These are phyloP conservation scores for Corymbia calophylla DNA, from an alignment of 441 rosid genomes.

Conservation along the genomic window DNA sequence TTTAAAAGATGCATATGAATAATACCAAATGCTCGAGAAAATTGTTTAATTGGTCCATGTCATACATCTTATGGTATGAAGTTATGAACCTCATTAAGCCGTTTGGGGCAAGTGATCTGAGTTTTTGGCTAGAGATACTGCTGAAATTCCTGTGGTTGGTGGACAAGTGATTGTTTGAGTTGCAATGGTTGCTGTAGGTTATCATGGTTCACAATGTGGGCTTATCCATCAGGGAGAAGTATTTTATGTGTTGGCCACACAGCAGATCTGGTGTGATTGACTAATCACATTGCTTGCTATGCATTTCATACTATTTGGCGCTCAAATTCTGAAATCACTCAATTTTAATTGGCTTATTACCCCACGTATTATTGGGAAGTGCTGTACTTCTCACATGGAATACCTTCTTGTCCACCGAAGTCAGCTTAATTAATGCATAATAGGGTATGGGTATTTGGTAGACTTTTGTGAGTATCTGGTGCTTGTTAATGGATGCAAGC, in stretches of 20 bases:
- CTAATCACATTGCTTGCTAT: neutral
- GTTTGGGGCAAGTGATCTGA: neutral
- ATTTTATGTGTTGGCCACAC: neutral
- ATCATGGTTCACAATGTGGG: neutral
- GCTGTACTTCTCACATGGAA: neutral
- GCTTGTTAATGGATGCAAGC: neutral
- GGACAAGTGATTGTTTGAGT: neutral
- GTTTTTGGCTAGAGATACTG: neutral
- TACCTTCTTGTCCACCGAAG: neutral
- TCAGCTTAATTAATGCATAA: neutral
- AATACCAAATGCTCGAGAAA: neutral
- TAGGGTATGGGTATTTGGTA: neutral
- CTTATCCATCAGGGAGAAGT: neutral
- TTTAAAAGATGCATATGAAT: neutral
- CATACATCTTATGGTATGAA: neutral
- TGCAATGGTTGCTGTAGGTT: neutral
- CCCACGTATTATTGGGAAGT: neutral
- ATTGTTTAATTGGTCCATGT: neutral
- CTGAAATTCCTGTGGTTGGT: neutral
- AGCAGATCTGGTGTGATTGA: neutral
- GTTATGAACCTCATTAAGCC: neutral
- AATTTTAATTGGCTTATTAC: neutral
- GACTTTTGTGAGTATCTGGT: neutral
- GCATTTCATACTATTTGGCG: neutral
- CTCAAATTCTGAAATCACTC: neutral